Percentiles rank a stretch among this genome's conserved stretches.
phyloP scores from a whole-genome alignment of 2,329 filamentous ascomycete species.

The Nannizziopsis barbatae region DNA sequence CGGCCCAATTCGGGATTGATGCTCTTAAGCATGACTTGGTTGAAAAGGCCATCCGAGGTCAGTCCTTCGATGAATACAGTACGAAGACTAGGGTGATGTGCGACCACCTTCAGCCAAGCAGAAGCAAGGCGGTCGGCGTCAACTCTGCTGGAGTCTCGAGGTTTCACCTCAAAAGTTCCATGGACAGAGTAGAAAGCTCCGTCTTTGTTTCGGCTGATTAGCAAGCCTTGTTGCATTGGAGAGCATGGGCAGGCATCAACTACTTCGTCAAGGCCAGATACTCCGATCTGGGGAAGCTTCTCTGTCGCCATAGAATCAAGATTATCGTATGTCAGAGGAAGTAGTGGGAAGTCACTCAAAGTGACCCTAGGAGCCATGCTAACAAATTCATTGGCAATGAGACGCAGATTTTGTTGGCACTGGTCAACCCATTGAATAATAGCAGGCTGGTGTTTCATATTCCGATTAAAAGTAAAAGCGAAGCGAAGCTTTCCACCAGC shows the following conservation, averaged over 20 bases:
- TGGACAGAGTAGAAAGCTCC: slow-evolving; percentile 30
- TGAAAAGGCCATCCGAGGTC: slow-evolving; percentile 25
- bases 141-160: slow-evolving; percentile 15
- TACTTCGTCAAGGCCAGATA: slow-evolving; percentile 23
- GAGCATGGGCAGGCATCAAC: slow-evolving; percentile 36
- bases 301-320: slow-evolving; percentile 30
- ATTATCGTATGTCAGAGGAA: slow-evolving; percentile 34
- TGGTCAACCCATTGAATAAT: slow-evolving; percentile 36
- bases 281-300: slow-evolving; percentile 30
- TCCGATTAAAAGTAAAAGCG: slow-evolving; percentile 40
- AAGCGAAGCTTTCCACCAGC: slow-evolving; percentile 38
- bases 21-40: slow-evolving; percentile 27
- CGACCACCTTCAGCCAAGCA: slow-evolving; percentile 26
- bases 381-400: slow-evolving; percentile 22
- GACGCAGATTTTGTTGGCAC: slow-evolving; percentile 28
- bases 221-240: slow-evolving; percentile 29
- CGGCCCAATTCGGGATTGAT: slow-evolving; percentile 21
- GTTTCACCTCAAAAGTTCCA: slow-evolving; percentile 28
- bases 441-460: slow-evolving; percentile 35
- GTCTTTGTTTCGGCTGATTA: slow-evolving; percentile 27
- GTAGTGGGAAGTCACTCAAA: slow-evolving; percentile 36
- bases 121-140: slow-evolving; percentile 20
- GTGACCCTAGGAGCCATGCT: slow-evolving; percentile 24
- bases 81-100: slow-evolving; percentile 27
- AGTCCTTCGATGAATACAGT: slow-evolving; percentile 30